Evolutionary conservation across 2,329 filamentous ascomycete species (phyloP), one percentile per base, ranked within the genome.

Genomic region (Ceratocystiopsis sp.): DNA sequence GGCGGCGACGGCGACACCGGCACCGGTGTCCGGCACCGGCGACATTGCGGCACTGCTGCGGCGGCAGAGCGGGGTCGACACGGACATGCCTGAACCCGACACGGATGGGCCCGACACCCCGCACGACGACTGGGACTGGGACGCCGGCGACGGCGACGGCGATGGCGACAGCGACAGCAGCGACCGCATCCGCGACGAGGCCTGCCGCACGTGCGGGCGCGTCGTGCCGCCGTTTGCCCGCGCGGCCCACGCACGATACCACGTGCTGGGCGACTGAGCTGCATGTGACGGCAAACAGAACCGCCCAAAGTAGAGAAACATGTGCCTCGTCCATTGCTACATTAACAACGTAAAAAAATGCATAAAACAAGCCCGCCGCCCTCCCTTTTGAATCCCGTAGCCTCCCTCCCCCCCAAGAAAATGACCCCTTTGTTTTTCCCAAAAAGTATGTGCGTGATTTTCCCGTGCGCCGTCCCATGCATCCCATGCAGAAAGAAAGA

Each of bases 31-130:
- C 65, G 21, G 62, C n/a, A 84, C 83, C 1, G 69, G 81, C 49
- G 78, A 94, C 53, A 94, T 95, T 50, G 71, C 71, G 1, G 72
- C 67, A 53, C 93, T 95, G 85, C 93, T 95, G 57, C 75, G 66
- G 53, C 69, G 67, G 43, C 85, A 93, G 55, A 78, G 32, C 14
- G 37, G 29, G 19, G 18, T 3, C 4, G n/a, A 38, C 12, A 21
- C 15, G 32, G 34, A 38, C 6, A 42, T 37, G 11, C 35, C 3
- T 3, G 36, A 8, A 17, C 29, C 14, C 15, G 35, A 36, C 18
- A 42, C 42, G 17, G 29, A 42, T 25, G 16, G 21, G 14, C 32
- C 12, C 15, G 42, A 49, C 10, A 40, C 40, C 13, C 17, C 19
- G 18, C 39, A 45, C 12, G 34, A 37, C 2, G 42, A 47, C 14